Conservation (phyloP, 2,329 filamentous ascomycete genomes). For the Penicillium sp. region DNA sequence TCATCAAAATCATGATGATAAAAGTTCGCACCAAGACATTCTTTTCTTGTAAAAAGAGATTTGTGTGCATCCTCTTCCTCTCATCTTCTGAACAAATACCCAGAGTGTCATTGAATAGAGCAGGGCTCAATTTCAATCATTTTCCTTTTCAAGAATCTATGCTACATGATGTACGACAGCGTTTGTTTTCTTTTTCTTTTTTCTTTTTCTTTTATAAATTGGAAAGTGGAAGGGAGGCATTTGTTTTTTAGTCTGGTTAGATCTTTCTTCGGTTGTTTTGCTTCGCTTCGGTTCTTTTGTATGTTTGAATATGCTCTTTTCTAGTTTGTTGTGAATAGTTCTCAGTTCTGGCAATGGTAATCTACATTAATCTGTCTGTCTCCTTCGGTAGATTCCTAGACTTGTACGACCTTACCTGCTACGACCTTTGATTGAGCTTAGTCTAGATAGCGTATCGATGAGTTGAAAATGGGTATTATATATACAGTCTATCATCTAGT, state of each 20-base stretch:
- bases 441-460: background rate
- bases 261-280: constrained; percentile 20
- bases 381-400: background rate
- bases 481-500: background rate
- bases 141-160: background rate
- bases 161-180: constrained; percentile 16
- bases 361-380: background rate
- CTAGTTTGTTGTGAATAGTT: constrained; percentile 10
- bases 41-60: background rate
- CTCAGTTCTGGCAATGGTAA: background rate
- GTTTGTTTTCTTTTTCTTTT: constrained; percentile 12
- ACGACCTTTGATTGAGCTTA: too few relatives aligned
- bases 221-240: constrained; percentile 11
- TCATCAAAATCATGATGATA: background rate
- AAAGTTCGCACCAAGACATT: background rate
- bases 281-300: constrained; percentile 16
- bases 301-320: constrained; percentile 15
- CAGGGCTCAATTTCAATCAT: constrained; percentile 2
- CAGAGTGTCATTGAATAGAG: background rate
- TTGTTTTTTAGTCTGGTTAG: constrained; percentile 13
- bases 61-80: background rate
- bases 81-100: constrained; percentile 8
- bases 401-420: background rate
- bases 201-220: constrained; percentile 11
- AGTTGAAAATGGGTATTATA: background rate